Evolutionary conservation across 129 eudicot genomes (phyloP), one percentile per base, ranked within the genome.

Genomic region (Arctium lappa): DNA sequence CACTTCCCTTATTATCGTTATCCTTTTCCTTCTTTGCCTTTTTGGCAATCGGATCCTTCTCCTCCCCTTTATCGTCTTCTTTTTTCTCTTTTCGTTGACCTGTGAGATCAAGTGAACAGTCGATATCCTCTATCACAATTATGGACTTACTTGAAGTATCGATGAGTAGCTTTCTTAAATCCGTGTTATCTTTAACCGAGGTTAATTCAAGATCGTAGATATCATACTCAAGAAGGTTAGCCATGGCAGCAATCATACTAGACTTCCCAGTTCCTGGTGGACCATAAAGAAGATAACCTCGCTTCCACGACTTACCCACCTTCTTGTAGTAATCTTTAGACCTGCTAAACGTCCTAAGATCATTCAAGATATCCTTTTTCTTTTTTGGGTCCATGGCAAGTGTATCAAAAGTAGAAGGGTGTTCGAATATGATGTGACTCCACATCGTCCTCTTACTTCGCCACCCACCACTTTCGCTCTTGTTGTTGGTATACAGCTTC

Each of bases 261-360:
- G 91, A 88, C 62, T 88, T 88, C 27, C 91, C 91, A 1, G 88
- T 88, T 72, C 91, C 91, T 8, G 91, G 91, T 1, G 91, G 91
- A 74, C 91, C 91, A 16, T 83, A 88, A 15, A 86, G 83, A 22
- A 88, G 87, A 83, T 88, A 88, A 4, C 91, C 91, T 0, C 91
- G 48, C 83, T 88, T 88, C 91, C 91, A 88, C 8, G 91, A 83
- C 74, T 88, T 88, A 0, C 91, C 91, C 6, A 88, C 62, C 69
- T 80, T 86, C 0, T 69, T 82, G 38, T 88, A 88, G 48, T 83
- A 83, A 8, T 88, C 91, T 79, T 83, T 83, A 4, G 89, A 62
- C 69, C 83, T 72, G 33, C 53, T 53, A 29, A 88, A 85, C 13
- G 50, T 86, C 5, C 13, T 42, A 0, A 88, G 72, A 77, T 88